Percentiles rank a stretch among this genome's conserved stretches.
phyloP scores from a whole-genome alignment of 1,284 basidiomycete genomes.

The Sanghuangporus sanghuang region DNA sequence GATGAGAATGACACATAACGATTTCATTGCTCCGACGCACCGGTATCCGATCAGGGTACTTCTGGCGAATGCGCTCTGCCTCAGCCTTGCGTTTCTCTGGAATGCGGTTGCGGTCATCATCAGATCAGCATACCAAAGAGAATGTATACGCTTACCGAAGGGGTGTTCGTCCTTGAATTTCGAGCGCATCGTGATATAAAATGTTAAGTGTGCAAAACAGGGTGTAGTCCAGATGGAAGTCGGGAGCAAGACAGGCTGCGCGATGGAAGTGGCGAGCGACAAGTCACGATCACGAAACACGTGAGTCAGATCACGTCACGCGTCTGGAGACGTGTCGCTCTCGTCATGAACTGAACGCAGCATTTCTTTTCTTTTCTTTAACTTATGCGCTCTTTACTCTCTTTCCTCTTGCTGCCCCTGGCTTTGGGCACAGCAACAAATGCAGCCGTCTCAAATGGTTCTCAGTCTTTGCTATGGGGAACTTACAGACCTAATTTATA shows the following conservation, averaged over 20 bases:
- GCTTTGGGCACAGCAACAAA: conserved; percentile 17
- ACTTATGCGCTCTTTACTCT: conserved; percentile 8
- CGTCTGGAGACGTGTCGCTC: conserved; percentile 14
- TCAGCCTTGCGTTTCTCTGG: conserved; percentile 98
- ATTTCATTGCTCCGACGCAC: conserved; percentile 45
- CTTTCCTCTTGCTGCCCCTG: conserved; percentile 24
- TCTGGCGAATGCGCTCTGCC: conserved; percentile 94
- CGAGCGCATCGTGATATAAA: conserved; percentile 66
- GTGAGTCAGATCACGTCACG: background rate
- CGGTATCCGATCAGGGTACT: conserved; percentile 98
- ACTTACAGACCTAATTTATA: conserved; percentile 89
- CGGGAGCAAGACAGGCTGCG: conserved; percentile 13
- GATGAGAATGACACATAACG: conserved; percentile 19
- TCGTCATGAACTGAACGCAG: background rate
- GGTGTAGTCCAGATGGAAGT: conserved; percentile 12
- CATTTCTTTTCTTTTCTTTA: background rate
- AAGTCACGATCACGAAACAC: background rate
- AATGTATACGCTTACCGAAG: conserved; percentile 65
- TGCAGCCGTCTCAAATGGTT: conserved; percentile 30
- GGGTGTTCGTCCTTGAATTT: conserved; percentile 99
- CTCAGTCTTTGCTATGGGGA: conserved; percentile 82
- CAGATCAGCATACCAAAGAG: conserved; percentile 17
- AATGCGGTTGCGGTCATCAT: conserved; percentile 19
- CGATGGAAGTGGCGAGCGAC: conserved; percentile 5
- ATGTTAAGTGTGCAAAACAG: background rate